These are phyloP conservation scores for Xylaria sp. DNA, from an alignment of 2,329 filamentous ascomycete species.

Conservation along the genomic window DNA sequence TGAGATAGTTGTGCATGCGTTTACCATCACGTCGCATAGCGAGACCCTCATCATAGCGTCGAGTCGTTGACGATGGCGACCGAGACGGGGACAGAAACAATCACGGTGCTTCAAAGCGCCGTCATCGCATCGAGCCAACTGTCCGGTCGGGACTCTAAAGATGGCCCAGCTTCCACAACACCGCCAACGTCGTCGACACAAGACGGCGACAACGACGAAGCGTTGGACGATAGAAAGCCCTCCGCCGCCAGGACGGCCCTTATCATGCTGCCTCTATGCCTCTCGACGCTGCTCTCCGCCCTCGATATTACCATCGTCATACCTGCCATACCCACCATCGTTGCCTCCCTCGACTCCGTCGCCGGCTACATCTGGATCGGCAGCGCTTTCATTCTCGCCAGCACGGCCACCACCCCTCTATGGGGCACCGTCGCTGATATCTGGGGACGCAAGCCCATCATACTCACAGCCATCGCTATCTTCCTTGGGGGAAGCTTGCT, in stretches of 20 bases:
- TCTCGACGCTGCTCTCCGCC: slow-evolving; percentile 47
- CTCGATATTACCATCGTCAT: neutral
- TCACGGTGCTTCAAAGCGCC: slow-evolving; percentile 7
- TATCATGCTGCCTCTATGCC: slow-evolving; percentile 49
- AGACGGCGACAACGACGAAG: neutral
- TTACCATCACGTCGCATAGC: slow-evolving; percentile 1
- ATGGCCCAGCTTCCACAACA: neutral
- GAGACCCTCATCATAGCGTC: slow-evolving; percentile 4
- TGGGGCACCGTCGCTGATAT: neutral
- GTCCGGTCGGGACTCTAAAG: neutral
- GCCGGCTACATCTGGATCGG: neutral
- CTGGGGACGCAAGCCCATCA: neutral
- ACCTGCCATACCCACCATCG: neutral
- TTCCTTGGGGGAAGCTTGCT: neutral
- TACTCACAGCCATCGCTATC: neutral
- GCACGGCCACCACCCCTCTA: neutral
- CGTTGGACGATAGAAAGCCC: neutral
- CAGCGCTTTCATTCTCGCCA: neutral
- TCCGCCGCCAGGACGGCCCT: slow-evolving; percentile 27
- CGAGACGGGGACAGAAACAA: slow-evolving; percentile 8
- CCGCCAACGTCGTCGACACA: neutral
- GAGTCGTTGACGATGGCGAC: slow-evolving; percentile 12
- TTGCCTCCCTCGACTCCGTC: neutral
- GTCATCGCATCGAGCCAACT: neutral
- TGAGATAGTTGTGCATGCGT: slow-evolving; percentile 1